phyloP scores from a whole-genome alignment of 257 asterid genomes.

The Solanum chaucha region DNA sequence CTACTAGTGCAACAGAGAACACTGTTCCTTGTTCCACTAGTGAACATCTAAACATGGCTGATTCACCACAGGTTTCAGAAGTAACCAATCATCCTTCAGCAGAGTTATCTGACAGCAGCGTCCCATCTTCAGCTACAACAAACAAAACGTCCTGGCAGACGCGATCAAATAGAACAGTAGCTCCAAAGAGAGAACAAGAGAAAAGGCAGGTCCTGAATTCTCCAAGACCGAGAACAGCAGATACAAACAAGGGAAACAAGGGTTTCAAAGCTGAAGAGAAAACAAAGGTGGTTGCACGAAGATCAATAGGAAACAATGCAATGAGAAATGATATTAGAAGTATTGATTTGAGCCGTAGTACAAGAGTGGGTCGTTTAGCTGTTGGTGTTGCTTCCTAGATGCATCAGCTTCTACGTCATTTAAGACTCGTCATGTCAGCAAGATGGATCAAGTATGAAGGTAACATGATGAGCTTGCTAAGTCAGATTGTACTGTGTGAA shows the following conservation, averaged over 20 bases:
- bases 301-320: constrained; percentile 1
- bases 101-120: constrained; percentile 30
- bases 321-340: constrained; percentile 9
- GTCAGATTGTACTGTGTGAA: not conserved
- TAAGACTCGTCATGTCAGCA: not conserved
- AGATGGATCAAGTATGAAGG: not conserved
- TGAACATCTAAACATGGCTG: not conserved
- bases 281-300: constrained; percentile 13
- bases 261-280: constrained; percentile 18
- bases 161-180: not conserved
- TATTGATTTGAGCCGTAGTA: constrained; percentile 10
- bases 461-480: not conserved
- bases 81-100: constrained; percentile 31
- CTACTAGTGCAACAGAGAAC: constrained; percentile 1
- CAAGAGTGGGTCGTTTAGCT: constrained; percentile 17
- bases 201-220: constrained; percentile 7
- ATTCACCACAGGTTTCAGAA: constrained; percentile 17
- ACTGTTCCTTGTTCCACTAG: not conserved
- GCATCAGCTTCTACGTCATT: not conserved
- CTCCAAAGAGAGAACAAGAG: constrained; percentile 15
- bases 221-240: constrained; percentile 12
- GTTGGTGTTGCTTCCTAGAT: constrained; percentile 26
- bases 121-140: constrained; percentile 23
- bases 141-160: constrained; percentile 5
- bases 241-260: constrained; percentile 2